phyloP scores from a whole-genome alignment of 2,329 filamentous ascomycete species.

The Aureobasidium sp. region DNA sequence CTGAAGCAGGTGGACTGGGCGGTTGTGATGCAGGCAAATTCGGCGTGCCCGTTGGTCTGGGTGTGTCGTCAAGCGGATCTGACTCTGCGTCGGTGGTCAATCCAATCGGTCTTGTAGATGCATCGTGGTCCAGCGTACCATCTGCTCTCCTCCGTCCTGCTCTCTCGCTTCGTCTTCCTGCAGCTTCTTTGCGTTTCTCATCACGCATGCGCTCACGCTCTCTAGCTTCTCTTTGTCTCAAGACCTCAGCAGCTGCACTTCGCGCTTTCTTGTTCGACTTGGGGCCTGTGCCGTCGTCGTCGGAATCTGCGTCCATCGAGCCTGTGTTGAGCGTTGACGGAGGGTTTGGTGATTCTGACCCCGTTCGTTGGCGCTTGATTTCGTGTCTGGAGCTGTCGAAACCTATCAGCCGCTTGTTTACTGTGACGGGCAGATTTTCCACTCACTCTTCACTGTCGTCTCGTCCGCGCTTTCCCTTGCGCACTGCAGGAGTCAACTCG shows the following conservation, averaged over 20 bases:
- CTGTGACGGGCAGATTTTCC: not conserved
- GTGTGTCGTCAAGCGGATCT: conserved; percentile 60
- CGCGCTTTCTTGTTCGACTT: conserved; percentile 34
- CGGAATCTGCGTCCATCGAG: conserved; percentile 55
- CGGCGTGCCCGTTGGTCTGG: conserved; percentile 31
- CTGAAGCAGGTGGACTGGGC: conserved; percentile 26
- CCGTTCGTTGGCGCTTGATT: conserved; percentile 75
- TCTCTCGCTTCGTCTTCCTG: conserved; percentile 70
- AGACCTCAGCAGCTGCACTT: conserved; percentile 38
- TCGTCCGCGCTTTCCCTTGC: conserved; percentile 71
- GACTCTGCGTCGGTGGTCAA: conserved; percentile 48
- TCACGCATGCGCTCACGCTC: conserved; percentile 61
- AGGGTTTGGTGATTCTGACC: conserved; percentile 62
- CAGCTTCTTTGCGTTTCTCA: conserved; percentile 61
- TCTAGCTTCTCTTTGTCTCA: conserved; percentile 55
- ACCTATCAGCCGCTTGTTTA: not conserved
- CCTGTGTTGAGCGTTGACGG: conserved; percentile 37
- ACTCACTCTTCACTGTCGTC: conserved; percentile 93
- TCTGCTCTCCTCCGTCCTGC: conserved; percentile 73
- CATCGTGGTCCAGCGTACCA: conserved; percentile 43
- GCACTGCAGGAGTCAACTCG: conserved; percentile 47
- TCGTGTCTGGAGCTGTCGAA: conserved; percentile 55
- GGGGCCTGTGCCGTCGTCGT: conserved; percentile 41
- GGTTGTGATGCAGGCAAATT: conserved; percentile 36
- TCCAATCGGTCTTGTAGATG: not conserved